phyloP scores from a whole-genome alignment of 2,329 filamentous ascomycete species.

The Monilinia polystroma region DNA sequence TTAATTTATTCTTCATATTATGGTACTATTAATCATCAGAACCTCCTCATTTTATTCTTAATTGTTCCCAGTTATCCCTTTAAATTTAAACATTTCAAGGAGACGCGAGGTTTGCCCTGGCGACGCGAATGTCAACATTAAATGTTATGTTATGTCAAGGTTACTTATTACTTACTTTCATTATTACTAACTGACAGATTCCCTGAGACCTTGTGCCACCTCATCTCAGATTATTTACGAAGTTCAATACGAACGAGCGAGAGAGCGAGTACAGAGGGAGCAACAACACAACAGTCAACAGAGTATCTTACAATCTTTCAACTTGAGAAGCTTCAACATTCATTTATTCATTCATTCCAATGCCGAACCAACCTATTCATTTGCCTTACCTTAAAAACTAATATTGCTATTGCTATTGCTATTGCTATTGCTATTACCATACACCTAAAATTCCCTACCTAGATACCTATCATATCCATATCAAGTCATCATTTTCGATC shows the following conservation, averaged over 20 bases:
- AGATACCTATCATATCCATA: background rate
- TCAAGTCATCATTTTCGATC: background rate
- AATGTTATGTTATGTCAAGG: background rate
- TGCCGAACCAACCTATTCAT: background rate
- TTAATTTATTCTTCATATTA: too few species aligned
- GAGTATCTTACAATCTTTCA: too few species aligned
- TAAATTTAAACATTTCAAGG: slow-evolving; percentile 1
- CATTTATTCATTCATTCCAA: background rate
- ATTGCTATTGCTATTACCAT: background rate
- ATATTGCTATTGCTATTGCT: too few species aligned
- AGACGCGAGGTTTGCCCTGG: slow-evolving; percentile 18
- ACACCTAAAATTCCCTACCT: background rate
- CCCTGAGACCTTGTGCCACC: slow-evolving; percentile 21
- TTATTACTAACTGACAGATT: background rate
- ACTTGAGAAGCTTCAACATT: slow-evolving; percentile 1
- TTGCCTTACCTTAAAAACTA: slow-evolving; percentile 7
- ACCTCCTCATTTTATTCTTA: background rate
- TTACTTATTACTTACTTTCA: too few species aligned
- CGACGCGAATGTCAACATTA: slow-evolving; percentile 21
- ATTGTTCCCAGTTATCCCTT: background rate
- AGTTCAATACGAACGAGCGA: too few species aligned
- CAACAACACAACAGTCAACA: too few species aligned
- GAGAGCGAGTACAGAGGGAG: too few species aligned
- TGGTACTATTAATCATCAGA: background rate
- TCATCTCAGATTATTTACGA: slow-evolving; percentile 7